phyloP scores from a whole-genome alignment of 2,329 filamentous ascomycete species.

The Sporothrix luriei region DNA sequence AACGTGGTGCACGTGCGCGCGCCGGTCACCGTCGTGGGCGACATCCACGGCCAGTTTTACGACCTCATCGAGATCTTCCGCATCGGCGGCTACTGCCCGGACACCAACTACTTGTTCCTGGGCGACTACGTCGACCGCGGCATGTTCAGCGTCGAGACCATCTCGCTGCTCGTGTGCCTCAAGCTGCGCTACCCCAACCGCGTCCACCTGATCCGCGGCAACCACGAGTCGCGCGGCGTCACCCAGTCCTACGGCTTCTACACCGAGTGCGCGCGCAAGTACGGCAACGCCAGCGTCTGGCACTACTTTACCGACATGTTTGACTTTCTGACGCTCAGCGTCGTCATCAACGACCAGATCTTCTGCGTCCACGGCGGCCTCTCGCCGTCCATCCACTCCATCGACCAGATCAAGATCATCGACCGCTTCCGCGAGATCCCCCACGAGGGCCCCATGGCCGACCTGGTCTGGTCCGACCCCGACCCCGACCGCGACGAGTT shows the following conservation, averaged over 20 bases:
- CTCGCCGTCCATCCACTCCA: conserved; percentile 90
- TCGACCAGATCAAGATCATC: conserved; percentile 99
- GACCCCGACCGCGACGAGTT: conserved; percentile 98
- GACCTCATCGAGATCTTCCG: conserved; percentile 99
- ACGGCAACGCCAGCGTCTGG: conserved; percentile 98
- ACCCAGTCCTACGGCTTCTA: conserved; percentile 99
- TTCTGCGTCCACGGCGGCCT: conserved; percentile 96
- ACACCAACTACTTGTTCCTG: conserved; percentile 97
- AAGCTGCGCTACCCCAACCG: conserved; percentile 96
- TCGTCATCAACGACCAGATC: conserved; percentile 98
- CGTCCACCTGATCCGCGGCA: conserved; percentile 94
- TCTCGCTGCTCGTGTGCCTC: conserved; percentile 93
- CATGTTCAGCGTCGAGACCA: conserved; percentile 98
- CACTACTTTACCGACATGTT: conserved; percentile 99
- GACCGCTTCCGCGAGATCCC: conserved; percentile 98
- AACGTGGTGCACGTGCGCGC: conserved; percentile 97
- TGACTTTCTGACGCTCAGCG: conserved; percentile 93
- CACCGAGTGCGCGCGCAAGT: conserved; percentile 96
- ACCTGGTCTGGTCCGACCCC: conserved; percentile 96
- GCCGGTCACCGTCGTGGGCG: conserved; percentile 94
- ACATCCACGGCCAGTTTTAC: conserved; percentile 98
- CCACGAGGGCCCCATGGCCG: conserved; percentile 99
- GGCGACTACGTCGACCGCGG: conserved; percentile 98
- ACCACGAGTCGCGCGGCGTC: conserved; percentile 95
- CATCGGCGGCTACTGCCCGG: conserved; percentile 94